Evolutionary conservation across 495 filamentous ascomycete genomes (phyloP).

Genomic region (Penicillium egyptiacum): DNA sequence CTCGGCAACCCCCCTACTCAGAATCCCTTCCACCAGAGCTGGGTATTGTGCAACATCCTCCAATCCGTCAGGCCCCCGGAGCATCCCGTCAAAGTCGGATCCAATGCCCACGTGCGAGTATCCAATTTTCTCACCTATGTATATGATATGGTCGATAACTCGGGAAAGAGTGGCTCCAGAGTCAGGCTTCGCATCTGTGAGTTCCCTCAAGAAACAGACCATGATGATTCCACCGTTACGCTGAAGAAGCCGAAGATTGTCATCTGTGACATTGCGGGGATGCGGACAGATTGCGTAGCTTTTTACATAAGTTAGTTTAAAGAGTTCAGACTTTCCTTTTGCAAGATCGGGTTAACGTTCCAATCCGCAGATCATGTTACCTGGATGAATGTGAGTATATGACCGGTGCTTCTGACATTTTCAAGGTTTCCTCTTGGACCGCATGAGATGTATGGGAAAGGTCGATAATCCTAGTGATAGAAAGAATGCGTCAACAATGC

Average conservation of each 20-base stretch:
- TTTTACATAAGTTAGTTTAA: no score
- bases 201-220: no score
- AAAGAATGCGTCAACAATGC: no score
- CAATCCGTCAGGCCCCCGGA: slow-evolving; percentile 33
- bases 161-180: slow-evolving; percentile 62
- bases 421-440: slow-evolving; percentile 67
- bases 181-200: no score
- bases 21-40: slow-evolving; percentile 49
- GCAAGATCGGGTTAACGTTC: slow-evolving; percentile 17
- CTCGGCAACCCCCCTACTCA: no score
- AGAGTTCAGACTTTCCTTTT: neutral
- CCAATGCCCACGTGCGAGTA: slow-evolving; percentile 76
- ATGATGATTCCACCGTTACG: no score
- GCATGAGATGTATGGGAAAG: slow-evolving; percentile 64
- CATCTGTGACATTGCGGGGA: slow-evolving; percentile 72
- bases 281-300: slow-evolving; percentile 57
- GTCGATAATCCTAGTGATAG: slow-evolving; percentile 58
- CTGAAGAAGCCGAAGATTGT: no score
- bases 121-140: slow-evolving; percentile 68
- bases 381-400: slow-evolving; percentile 74
- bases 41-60: slow-evolving; percentile 75
- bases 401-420: slow-evolving; percentile 61
- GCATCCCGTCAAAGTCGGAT: slow-evolving; percentile 68
- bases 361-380: slow-evolving; percentile 26
- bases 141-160: slow-evolving; percentile 66